Conservation (phyloP, 2,329 filamentous ascomycete species). For the Colletotrichum tanaceti region DNA sequence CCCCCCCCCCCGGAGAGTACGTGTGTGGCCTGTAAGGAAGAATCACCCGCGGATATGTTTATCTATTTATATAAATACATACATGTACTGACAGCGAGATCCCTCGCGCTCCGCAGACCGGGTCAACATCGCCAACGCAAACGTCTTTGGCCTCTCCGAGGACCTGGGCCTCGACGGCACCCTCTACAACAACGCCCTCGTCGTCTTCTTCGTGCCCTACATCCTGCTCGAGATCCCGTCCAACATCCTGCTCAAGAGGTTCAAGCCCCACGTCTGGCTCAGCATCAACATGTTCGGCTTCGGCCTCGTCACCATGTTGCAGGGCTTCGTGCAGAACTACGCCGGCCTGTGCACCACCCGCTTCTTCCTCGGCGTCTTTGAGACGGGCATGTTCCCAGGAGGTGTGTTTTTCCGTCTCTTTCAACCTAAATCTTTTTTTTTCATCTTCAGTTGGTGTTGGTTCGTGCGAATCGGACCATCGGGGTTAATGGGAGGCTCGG, state of each 20-base stretch:
- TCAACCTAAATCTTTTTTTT: too few relatives aligned
- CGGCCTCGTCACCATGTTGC: constrained; percentile 77
- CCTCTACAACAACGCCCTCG: constrained; percentile 80
- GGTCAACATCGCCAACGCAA: constrained; percentile 84
- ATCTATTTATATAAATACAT: too few relatives aligned
- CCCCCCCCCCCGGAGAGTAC: too few relatives aligned
- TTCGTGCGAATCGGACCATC: too few relatives aligned
- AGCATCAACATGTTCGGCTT: constrained; percentile 87
- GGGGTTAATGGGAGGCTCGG: too few relatives aligned
- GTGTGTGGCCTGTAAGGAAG: too few relatives aligned
- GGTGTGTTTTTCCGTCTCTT: constrained; percentile 56
- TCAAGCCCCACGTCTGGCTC: constrained; percentile 75
- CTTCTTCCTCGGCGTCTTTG: constrained; percentile 85
- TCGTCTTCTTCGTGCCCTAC: constrained; percentile 87
- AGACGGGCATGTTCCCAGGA: constrained; percentile 73
- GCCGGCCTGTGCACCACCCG: constrained; percentile 79
- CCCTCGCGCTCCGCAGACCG: constrained; percentile 60
- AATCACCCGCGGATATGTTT: too few relatives aligned
- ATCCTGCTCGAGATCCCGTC: constrained; percentile 75
- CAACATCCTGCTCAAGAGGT: constrained; percentile 50
- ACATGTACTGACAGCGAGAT: too few relatives aligned
- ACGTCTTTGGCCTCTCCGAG: constrained; percentile 70
- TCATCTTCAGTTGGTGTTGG: too few relatives aligned
- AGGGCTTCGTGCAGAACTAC: constrained; percentile 84
- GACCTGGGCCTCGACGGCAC: constrained; percentile 70